These are phyloP conservation scores for Entophlyctis helioformis DNA, from an alignment of 192 early-diverging fungal species.

Conservation along the genomic window DNA sequence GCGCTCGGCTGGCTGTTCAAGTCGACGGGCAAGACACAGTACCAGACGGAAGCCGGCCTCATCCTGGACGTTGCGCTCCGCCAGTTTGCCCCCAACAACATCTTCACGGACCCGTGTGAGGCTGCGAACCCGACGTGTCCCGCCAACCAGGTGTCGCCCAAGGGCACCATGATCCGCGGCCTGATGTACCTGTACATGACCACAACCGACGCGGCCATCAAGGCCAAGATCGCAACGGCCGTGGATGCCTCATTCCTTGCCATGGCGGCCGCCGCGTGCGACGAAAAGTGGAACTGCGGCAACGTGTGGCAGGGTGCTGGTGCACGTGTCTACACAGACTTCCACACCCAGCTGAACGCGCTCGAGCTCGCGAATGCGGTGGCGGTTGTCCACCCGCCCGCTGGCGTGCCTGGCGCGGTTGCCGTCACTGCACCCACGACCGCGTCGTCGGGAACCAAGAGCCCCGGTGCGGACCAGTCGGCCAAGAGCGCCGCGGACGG, in stretches of 20 bases:
- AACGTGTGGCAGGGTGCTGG: constrained; percentile 10
- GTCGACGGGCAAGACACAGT: constrained; percentile 5
- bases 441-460: no score
- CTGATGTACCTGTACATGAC: constrained; percentile 4
- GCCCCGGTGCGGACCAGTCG: no score
- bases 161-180: constrained; percentile 8
- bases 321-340: no score
- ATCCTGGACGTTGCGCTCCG: constrained; percentile 3
- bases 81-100: constrained; percentile 6
- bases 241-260: constrained; percentile 10
- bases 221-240: constrained; percentile 8
- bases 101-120: constrained; percentile 10
- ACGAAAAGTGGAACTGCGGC: constrained; percentile 10
- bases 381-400: no score
- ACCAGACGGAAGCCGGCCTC: constrained; percentile 7
- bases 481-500: no score
- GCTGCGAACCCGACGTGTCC: background rate
- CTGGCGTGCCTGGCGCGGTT: no score
- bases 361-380: no score
- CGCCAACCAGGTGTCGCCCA: background rate
- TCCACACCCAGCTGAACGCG: no score
- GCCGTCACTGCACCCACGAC: no score
- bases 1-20: constrained; percentile 16
- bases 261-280: constrained; percentile 10
- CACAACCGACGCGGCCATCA: constrained; percentile 7